Percentiles rank a stretch among this genome's conserved stretches.
These are phyloP conservation scores for Dactylellina haptotyla DNA, from an alignment of 2,329 filamentous ascomycete genomes.

Conservation along the genomic window DNA sequence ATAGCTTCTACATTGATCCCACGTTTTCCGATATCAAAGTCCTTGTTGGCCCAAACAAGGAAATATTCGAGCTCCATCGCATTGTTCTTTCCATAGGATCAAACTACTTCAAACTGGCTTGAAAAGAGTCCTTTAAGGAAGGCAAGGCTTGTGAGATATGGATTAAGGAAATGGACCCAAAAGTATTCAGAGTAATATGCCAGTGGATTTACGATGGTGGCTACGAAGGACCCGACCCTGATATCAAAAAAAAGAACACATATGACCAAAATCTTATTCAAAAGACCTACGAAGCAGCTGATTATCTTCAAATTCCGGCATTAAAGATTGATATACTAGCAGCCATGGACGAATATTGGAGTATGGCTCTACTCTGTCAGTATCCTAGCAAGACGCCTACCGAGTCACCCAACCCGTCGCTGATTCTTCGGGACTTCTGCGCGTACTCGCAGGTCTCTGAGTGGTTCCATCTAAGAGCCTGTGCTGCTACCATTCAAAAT, in stretches of 20 bases:
- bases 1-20: too few species aligned
- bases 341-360: neutral
- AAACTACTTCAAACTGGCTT: neutral
- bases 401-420: neutral
- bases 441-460: neutral
- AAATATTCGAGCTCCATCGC: too few species aligned
- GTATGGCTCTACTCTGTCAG: neutral
- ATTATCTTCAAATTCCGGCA: neutral
- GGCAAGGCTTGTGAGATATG: neutral
- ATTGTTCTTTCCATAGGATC: too few species aligned
- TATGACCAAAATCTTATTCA: neutral
- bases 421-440: neutral
- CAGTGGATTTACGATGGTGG: neutral
- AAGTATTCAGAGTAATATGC: neutral
- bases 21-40: too few species aligned
- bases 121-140: conserved; percentile 2
- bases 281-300: neutral
- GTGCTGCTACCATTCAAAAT: neutral
- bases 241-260: too few species aligned
- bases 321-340: neutral
- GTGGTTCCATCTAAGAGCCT: neutral
- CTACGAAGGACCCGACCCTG: neutral
- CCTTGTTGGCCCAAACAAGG: too few species aligned
- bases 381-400: neutral
- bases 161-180: neutral